These are phyloP conservation scores for Penicillium silybi DNA, from an alignment of 495 filamentous ascomycete species.

Conservation along the genomic window DNA sequence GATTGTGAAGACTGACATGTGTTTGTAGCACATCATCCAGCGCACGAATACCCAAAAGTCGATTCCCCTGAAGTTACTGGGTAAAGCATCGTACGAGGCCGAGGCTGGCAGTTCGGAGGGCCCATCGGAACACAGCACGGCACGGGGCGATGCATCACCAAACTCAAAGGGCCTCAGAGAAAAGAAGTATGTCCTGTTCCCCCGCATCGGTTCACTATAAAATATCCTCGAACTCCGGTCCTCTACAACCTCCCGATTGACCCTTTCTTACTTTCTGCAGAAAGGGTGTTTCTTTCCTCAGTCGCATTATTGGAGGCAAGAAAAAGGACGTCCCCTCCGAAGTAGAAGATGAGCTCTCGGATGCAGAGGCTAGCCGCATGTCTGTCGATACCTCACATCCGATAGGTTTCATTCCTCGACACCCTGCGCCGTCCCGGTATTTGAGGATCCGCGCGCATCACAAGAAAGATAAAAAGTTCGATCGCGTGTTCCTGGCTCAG, in stretches of 20 bases:
- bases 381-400: slow-evolving; percentile 75
- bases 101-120: slow-evolving; percentile 51
- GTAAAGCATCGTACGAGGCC: slow-evolving; percentile 48
- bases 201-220: slow-evolving; percentile 1
- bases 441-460: slow-evolving; percentile 77
- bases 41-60: slow-evolving; percentile 74
- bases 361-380: slow-evolving; percentile 65
- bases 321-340: slow-evolving; percentile 56
- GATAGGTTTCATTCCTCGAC: slow-evolving; percentile 82
- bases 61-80: slow-evolving; percentile 63
- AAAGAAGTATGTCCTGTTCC: slow-evolving; percentile 56
- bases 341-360: slow-evolving; percentile 65
- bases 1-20: not conserved
- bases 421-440: slow-evolving; percentile 87
- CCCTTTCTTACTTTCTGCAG: slow-evolving; percentile 34
- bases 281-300: slow-evolving; percentile 88
- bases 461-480: slow-evolving; percentile 81
- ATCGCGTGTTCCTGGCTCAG: slow-evolving; percentile 86
- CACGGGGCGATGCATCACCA: slow-evolving; percentile 38
- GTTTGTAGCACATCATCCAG: slow-evolving; percentile 67
- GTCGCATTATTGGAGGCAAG: slow-evolving; percentile 78
- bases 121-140: slow-evolving; percentile 31
- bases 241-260: not conserved
- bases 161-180: slow-evolving; percentile 51
- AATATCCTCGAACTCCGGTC: not conserved